These are phyloP conservation scores for Vachellia pachyceras DNA, from an alignment of 306 rosid species.

Conservation along the genomic window DNA sequence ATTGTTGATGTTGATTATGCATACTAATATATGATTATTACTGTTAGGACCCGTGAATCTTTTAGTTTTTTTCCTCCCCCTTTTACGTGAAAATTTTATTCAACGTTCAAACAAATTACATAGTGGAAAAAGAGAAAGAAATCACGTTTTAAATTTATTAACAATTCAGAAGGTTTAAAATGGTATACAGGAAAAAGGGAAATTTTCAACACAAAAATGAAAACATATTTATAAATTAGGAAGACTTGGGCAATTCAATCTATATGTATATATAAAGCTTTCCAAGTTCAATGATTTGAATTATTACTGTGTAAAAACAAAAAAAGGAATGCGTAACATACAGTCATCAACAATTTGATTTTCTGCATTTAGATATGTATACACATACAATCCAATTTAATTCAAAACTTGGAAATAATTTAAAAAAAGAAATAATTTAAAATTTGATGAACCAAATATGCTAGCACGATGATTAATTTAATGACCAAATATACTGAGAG, in stretches of 20 bases:
- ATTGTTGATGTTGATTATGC: no score
- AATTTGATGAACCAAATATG: background rate
- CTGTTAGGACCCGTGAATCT: no score
- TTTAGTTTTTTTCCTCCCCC: no score
- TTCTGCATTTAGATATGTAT: no score
- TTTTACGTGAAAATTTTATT: no score
- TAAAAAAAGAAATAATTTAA: background rate
- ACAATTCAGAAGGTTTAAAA: background rate
- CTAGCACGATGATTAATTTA: background rate
- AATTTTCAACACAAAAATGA: background rate
- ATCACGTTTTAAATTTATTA: background rate
- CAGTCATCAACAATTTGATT: background rate
- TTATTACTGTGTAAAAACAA: background rate
- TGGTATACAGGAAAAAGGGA: background rate
- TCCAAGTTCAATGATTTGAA: background rate
- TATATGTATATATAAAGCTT: background rate
- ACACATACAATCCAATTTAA: no score
- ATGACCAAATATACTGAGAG: background rate
- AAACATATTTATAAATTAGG: background rate
- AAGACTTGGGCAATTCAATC: background rate
- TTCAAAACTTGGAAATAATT: background rate
- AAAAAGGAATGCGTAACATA: background rate
- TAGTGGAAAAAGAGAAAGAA: background rate
- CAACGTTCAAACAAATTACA: background rate
- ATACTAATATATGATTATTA: no score